Conservation (phyloP, 2,329 filamentous ascomycete genomes). For the Paraconiothyrium brasiliense region DNA sequence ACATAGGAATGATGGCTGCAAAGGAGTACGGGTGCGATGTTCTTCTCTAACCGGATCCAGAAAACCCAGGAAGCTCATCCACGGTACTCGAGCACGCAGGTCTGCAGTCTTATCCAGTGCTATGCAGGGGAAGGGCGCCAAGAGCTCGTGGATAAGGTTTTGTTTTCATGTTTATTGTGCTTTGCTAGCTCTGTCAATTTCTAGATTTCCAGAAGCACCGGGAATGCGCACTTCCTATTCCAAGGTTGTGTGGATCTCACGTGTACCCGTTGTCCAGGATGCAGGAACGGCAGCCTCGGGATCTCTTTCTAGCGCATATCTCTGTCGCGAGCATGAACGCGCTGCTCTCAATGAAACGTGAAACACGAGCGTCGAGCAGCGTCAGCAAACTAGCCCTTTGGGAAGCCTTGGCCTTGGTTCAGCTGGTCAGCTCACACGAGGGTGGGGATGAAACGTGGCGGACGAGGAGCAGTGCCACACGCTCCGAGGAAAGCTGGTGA, state of each 20-base stretch:
- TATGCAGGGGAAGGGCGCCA: neutral
- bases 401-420: neutral
- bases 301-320: neutral
- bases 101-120: neutral
- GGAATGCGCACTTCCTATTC: neutral
- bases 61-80: neutral
- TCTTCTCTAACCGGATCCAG: neutral
- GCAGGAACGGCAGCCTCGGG: neutral
- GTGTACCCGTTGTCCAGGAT: neutral
- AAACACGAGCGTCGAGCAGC: slow-evolving; percentile 1
- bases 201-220: neutral
- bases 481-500: neutral
- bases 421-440: slow-evolving; percentile 12
- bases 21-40: neutral
- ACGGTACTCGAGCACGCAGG: no score
- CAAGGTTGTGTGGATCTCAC: neutral
- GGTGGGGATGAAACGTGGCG: slow-evolving; percentile 12
- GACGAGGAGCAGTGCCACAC: slow-evolving; percentile 7
- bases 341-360: neutral
- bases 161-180: neutral
- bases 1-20: neutral
- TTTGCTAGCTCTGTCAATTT: no score
- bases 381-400: neutral
- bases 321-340: neutral
- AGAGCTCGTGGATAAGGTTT: neutral